Evolutionary conservation across 768 basidiomycete genomes (phyloP), one percentile per base, ranked within the genome.

Genomic region (Pholiota molesta): DNA sequence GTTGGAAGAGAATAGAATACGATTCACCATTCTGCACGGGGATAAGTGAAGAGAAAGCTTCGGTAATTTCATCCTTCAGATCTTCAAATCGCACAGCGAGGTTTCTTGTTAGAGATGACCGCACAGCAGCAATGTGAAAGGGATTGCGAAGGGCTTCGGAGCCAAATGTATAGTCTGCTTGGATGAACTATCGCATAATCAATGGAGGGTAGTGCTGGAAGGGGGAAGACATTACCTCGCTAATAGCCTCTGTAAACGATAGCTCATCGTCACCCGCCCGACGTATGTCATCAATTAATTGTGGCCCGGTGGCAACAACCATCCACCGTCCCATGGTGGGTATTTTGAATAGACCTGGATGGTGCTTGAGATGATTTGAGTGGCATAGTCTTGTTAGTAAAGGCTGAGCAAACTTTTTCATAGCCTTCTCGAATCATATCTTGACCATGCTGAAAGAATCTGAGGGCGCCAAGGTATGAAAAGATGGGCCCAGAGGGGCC

Each of bases 251-350:
- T 6, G 51, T 53, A 39, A 77, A 72, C 3, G 71, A 74, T 2
- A 78, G 59, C 13, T 73, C 60, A 1, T 77, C 73, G 1, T 75
- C 71, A 1, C 61, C 61, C 1, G 75, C 75, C 54, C 65, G 69
- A 28, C 82, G 78, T 17, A 87, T 66, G 45, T 87, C 86, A 2
- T 86, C 80, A 13, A 86, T 68, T 62, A 81, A 73, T 33, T 78
- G 62, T 0, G 74, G 71, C 0, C 82, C 79, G 16, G 75, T 75
- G 23, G 82, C 68, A 7, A 86, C 65, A 23, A 72, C 66, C 16
- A 67, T 33, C 65, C 64, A 67, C 52, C 59, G 54, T 13, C 53
- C 56, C 39, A 66, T 64, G 7, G 62, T 64, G 13, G 62, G 56
- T 14, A 72, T 28, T 52, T 67, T 73, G 62, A 73, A 73, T 3